phyloP scores from a whole-genome alignment of 176 grass and related monocot species.

The Rhynchospora breviuscula region DNA sequence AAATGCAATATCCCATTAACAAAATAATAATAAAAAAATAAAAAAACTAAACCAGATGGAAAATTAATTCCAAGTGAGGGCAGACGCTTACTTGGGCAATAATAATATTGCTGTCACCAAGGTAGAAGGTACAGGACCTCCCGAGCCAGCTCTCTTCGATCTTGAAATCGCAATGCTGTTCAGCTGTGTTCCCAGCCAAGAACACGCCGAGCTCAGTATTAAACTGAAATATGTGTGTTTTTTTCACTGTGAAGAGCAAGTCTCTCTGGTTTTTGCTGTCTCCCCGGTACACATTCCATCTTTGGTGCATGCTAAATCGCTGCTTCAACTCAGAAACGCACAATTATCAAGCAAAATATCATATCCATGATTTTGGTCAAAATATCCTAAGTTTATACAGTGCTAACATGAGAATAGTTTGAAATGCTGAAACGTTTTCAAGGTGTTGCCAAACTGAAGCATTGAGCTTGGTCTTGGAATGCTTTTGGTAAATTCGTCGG shows the following conservation, averaged over 20 bases:
- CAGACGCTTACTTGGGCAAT: conserved; percentile 43
- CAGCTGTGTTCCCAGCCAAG: conserved; percentile 44
- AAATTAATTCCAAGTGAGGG: neutral
- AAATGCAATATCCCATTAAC: neutral
- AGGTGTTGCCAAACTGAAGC: too few species aligned
- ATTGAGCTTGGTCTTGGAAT: too few species aligned
- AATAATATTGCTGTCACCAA: conserved; percentile 33
- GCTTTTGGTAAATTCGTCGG: too few species aligned
- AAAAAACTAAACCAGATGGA: neutral
- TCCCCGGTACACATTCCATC: conserved; percentile 61
- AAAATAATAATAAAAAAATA: neutral
- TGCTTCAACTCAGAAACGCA: neutral
- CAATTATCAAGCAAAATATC: too few species aligned
- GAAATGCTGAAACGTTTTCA: too few species aligned
- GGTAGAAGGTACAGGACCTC: conserved; percentile 36
- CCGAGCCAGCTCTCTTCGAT: conserved; percentile 60
- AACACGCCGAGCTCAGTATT: conserved; percentile 64
- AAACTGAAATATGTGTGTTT: conserved; percentile 39
- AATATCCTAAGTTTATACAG: too few species aligned
- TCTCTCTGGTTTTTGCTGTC: conserved; percentile 38
- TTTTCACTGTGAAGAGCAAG: conserved; percentile 50
- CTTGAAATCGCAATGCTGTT: conserved; percentile 52
- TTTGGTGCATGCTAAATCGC: conserved; percentile 26
- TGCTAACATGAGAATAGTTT: too few species aligned
- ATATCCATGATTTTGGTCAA: too few species aligned